Evolutionary conservation across 1,284 basidiomycete genomes (phyloP).

Genomic region (Ceratobasidium sp.): DNA sequence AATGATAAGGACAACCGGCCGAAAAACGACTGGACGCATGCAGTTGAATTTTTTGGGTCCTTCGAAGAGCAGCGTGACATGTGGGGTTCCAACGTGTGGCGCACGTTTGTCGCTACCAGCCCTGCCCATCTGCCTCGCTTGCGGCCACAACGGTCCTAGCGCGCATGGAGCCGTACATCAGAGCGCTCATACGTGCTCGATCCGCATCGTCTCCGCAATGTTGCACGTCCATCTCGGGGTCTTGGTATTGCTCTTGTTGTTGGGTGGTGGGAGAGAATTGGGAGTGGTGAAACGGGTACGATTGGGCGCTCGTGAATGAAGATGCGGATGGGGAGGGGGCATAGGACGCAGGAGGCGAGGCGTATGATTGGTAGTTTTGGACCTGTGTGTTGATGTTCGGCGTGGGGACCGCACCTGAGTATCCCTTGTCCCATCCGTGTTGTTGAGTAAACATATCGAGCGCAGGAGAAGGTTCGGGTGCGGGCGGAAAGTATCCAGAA

Average conservation of each 20-base stretch:
- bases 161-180: slow-evolving; percentile 37
- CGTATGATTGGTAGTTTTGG: not conserved
- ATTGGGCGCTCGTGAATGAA: not conserved
- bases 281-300: slow-evolving; percentile 6
- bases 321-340: not conserved
- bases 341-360: no score
- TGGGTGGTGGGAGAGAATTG: slow-evolving; percentile 4
- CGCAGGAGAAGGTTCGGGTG: slow-evolving; percentile 14
- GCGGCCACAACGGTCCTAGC: slow-evolving; percentile 18
- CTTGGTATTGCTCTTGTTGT: not conserved
- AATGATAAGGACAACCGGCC: not conserved
- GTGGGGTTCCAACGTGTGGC: not conserved
- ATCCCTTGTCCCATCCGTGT: slow-evolving; percentile 6
- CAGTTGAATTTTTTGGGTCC: not conserved
- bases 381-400: not conserved
- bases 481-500: not conserved
- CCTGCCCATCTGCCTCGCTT: slow-evolving; percentile 24
- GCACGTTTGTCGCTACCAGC: slow-evolving; percentile 16
- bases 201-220: slow-evolving; percentile 15
- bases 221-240: slow-evolving; percentile 14
- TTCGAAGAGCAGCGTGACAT: not conserved
- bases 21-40: slow-evolving; percentile 1
- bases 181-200: slow-evolving; percentile 31
- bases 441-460: not conserved
- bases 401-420: slow-evolving; percentile 7